Conservation (phyloP, 441 rosid genomes). For the Populus trichocarpa region DNA sequence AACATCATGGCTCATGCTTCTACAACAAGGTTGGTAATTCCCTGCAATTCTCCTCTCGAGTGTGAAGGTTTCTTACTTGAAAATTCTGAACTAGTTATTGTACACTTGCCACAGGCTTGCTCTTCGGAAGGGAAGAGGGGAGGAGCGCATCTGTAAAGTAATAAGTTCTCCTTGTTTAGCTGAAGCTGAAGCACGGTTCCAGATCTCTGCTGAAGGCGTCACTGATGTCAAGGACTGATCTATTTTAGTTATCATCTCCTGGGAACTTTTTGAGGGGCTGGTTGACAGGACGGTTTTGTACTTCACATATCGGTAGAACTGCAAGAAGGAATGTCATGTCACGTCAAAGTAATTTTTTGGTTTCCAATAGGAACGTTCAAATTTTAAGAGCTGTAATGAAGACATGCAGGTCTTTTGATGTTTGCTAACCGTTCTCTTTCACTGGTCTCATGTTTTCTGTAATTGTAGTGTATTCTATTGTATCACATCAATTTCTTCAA, state of each 20-base stretch:
- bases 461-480: not conserved
- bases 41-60: not conserved
- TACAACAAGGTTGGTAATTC: constrained; percentile 66
- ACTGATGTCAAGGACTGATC: constrained; percentile 76
- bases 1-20: constrained; percentile 99
- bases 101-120: constrained; percentile 52
- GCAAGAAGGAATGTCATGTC: not conserved
- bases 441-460: not conserved
- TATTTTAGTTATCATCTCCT: not conserved
- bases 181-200: constrained; percentile 93
- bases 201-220: constrained; percentile 81
- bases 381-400: constrained; percentile 6
- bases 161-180: constrained; percentile 96
- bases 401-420: not conserved
- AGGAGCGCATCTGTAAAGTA: constrained; percentile 95
- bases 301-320: constrained; percentile 13
- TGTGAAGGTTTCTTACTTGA: not conserved
- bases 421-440: not conserved
- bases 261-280: not conserved
- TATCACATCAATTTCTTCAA: not conserved
- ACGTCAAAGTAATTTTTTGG: not conserved
- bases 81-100: not conserved
- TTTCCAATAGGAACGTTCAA: not conserved
- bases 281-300: not conserved
- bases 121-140: constrained; percentile 88